These are phyloP conservation scores for Smittium culicis DNA, from an alignment of 371 early-diverging fungal species.

Conservation along the genomic window DNA sequence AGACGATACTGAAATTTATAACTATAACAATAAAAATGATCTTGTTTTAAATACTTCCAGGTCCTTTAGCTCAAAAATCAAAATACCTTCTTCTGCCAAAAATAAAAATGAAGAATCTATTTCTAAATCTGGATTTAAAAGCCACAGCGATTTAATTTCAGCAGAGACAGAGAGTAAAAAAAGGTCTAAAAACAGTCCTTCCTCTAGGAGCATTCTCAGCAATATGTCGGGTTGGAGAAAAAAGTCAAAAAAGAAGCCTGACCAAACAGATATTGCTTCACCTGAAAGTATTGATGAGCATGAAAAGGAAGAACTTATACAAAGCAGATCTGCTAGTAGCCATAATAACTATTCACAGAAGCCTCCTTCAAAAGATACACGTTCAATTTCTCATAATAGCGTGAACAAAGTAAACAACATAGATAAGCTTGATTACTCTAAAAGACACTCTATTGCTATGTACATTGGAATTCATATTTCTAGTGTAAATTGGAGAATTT, in stretches of 20 bases:
- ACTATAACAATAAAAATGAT: not conserved
- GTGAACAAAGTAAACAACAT: not conserved
- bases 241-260: not conserved
- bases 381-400: not conserved
- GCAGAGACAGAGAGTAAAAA: not conserved
- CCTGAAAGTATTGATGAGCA: not conserved
- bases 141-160: not conserved
- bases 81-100: not conserved
- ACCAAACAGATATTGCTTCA: not conserved
- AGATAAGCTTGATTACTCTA: not conserved
- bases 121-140: not conserved
- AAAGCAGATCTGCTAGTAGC: not conserved
- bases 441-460: slow-evolving; percentile 24
- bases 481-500: slow-evolving; percentile 32
- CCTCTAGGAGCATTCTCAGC: not conserved
- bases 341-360: not conserved
- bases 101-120: not conserved
- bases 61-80: not conserved
- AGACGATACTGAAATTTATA: not conserved
- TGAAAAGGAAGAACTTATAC: not conserved
- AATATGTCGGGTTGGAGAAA: not conserved
- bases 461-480: slow-evolving; percentile 24
- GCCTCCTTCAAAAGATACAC: not conserved
- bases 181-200: not conserved
- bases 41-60: not conserved